A percentile compares a stretch with the other conserved stretches of the same genome.
Evolutionary conservation across 2,329 filamentous ascomycete species (phyloP).

Genomic region (Fusarium algeriense): DNA sequence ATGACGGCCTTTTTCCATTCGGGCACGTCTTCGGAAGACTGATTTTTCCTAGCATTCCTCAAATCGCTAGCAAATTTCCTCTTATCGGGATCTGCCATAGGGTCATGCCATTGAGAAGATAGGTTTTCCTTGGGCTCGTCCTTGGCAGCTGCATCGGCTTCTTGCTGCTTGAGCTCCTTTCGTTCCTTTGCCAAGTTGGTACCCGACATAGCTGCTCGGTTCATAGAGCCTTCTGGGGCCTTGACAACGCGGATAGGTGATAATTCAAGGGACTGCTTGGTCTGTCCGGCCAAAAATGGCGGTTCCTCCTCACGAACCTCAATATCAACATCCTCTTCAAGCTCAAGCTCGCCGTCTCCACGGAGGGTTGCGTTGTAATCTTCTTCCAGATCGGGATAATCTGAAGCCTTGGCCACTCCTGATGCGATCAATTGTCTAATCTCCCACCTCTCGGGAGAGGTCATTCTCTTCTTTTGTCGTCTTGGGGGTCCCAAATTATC

Average conservation of each 20-base stretch:
- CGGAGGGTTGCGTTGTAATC: constrained; percentile 90
- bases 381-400: constrained; percentile 94
- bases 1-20: constrained; percentile 93
- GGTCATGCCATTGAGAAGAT: constrained; percentile 94
- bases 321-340: constrained; percentile 97
- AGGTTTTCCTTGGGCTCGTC: constrained; percentile 86
- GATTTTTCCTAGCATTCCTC: constrained; percentile 72
- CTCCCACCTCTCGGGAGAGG: constrained; percentile 96
- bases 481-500: constrained; percentile 59
- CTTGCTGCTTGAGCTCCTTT: constrained; percentile 88
- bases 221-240: constrained; percentile 97
- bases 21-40: constrained; percentile 77
- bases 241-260: constrained; percentile 97
- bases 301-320: constrained; percentile 97
- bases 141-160: constrained; percentile 80
- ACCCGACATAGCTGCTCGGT: constrained; percentile 94
- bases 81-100: constrained; percentile 88
- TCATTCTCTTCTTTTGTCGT: constrained; percentile 89
- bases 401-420: constrained; percentile 89
- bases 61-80: constrained; percentile 91
- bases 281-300: constrained; percentile 94
- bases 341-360: constrained; percentile 87
- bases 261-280: constrained; percentile 93
- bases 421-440: constrained; percentile 97
- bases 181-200: constrained; percentile 90